Evolutionary conservation across 2,329 filamentous ascomycete species (phyloP), one percentile per base, ranked within the genome.

Genomic region (Talaromyces sp.): DNA sequence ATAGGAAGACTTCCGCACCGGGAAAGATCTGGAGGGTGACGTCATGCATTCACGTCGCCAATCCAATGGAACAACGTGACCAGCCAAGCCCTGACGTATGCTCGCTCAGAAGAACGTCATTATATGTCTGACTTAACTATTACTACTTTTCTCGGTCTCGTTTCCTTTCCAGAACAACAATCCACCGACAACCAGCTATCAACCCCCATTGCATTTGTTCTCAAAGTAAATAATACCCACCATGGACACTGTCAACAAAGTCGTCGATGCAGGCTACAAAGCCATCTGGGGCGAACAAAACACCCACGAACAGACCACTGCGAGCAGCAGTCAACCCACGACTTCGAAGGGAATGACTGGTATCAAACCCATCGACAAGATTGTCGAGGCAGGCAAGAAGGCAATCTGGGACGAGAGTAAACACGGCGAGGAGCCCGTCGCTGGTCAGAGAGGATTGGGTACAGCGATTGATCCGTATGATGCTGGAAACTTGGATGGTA

Each of bases 401-500:
- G 77, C 73, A 31, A 69, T 83, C 40, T 82, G 78, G 78, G 79
- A 78, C 11, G 75, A 77, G 31, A 66, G 60, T 58, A 28, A 3
- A 17, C 71, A 71, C 39, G 78, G 78, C 48, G 72, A 75, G 64
- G 90, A 95, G 75, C 90, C 90, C 17, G 72, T 91, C 45, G 88
- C 88, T 19, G 90, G 90, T 21, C 77, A 84, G 53, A 77, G 80
- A 58, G 90, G 90, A 39, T 77, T 87, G 69, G 87, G 88, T 4
- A 80, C 81, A 22, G 80, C 79, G 43, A 84, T 82, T 11, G 86
- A 93, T 70, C 90, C 90, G 0, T 95, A 86, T 66, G 90, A 94
- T 68, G 84, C 84, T 59, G 90, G 90, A 51, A 94, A 94, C 70
- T 75, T 83, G n/a, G 80, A 84, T 77, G 81, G 78, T 84, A 71